Evolutionary conservation across 345 rosid genomes (phyloP), one percentile per base, ranked within the genome.

Genomic region (Arabidopsis suecica): DNA sequence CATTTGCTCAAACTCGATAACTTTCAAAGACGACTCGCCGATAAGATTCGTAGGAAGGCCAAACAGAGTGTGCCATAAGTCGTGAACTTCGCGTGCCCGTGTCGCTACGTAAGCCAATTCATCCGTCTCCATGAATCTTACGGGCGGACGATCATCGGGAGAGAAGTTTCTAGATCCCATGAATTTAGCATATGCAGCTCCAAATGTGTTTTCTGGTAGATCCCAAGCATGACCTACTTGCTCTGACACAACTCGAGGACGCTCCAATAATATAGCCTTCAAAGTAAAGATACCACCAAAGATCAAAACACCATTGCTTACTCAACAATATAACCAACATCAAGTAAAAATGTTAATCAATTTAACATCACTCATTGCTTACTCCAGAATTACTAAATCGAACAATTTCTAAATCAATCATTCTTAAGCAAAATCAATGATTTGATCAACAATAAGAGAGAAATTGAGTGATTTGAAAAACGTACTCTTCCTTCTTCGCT

Each of bases 81-180:
- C 91, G 7, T 91, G 94, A 36, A 86, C 90, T 68, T 91, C 97
- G 1, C 89, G 96, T 3, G 96, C 88, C 12, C 92, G 77, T 72
- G 85, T 91, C 0, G 92, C 85, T 9, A 88, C 90, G 3, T 84
- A 87, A 38, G 96, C 91, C 30, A 88, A 63, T 40, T 87, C 93
- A 49, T 90, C 88, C 1, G 88, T 90, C 41, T 90, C 93, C 92
- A 88, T 85, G 82, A 91, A 91, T 8, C 96, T 85, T 67, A 87
- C 90, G 0, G 92, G 92, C 0, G 93, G 96, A 0, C 93, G 87
- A 13, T 88, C 93, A 74, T 88, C 90, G 0, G 92, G 89, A 5
- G 90, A 88, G 68, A 91, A 91, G 79, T 88, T 87, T 74, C 92
- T 81, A n/a, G 97, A 88, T 67, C 94, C 97, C 94, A 87, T 86